A percentile compares a stretch with the other conserved stretches of the same genome.
phyloP scores from a whole-genome alignment of 208 protist genomes.

The Naegleria lovaniensis region DNA sequence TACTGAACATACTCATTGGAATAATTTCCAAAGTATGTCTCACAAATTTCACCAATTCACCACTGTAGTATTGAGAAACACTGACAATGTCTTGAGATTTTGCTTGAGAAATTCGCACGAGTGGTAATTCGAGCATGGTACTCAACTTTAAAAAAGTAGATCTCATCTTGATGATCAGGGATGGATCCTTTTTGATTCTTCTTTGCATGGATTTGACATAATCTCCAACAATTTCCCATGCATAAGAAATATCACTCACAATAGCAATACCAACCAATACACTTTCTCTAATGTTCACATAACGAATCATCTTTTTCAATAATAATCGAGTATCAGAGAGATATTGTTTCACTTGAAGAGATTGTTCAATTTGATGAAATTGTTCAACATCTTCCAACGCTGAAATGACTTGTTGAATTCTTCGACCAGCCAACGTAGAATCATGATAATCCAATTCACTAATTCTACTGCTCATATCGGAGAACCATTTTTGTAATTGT shows the following conservation, averaged over 20 bases:
- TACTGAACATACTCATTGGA: conserved; percentile 83
- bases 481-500: conserved; percentile 86
- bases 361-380: conserved; percentile 82
- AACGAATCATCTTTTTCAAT: conserved; percentile 85
- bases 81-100: conserved; percentile 61
- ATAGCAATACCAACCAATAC: conserved; percentile 72
- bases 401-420: conserved; percentile 87
- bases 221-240: conserved; percentile 80
- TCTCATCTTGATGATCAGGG: conserved; percentile 81
- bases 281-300: conserved; percentile 80
- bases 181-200: conserved; percentile 78
- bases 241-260: conserved; percentile 90
- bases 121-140: conserved; percentile 85
- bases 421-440: conserved; percentile 67
- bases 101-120: conserved; percentile 82
- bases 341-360: conserved; percentile 79
- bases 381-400: conserved; percentile 91
- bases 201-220: conserved; percentile 86
- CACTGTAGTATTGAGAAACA: conserved; percentile 86
- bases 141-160: conserved; percentile 92
- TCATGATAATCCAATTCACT: conserved; percentile 40
- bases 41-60: conserved; percentile 78
- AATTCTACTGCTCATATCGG: conserved; percentile 69
- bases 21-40: conserved; percentile 90
- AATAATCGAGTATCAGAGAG: conserved; percentile 71